Conservation (phyloP, 768 basidiomycete species). For the Trametes cingulata region DNA sequence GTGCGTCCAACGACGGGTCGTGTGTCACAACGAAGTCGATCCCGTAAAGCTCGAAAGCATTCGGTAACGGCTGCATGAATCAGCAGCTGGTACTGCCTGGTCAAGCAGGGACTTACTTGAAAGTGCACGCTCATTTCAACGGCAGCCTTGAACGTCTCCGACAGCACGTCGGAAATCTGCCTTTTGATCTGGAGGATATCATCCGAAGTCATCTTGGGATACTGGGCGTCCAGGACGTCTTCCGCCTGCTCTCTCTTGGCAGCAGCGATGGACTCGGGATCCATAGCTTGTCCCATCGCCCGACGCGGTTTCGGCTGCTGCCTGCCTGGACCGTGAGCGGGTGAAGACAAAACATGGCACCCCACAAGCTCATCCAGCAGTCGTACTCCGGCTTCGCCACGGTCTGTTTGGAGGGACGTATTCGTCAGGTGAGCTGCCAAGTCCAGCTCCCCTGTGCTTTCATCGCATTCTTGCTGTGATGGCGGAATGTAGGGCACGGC, state of each 20-base stretch:
- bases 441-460: constrained; percentile 40
- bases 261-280: constrained; percentile 5
- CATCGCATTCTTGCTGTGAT: constrained; percentile 22
- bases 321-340: not conserved
- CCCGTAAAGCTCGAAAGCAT: constrained; percentile 94
- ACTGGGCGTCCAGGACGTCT: not conserved
- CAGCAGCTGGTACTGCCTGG: not conserved
- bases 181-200: constrained; percentile 55
- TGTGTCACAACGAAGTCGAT: constrained; percentile 85
- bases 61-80: constrained; percentile 66
- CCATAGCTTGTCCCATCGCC: constrained; percentile 18
- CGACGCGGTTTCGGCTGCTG: constrained; percentile 11
- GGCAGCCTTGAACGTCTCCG: constrained; percentile 85
- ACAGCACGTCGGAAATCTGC: constrained; percentile 65
- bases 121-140: constrained; percentile 81
- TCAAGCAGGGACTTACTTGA: constrained; percentile 51
- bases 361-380: constrained; percentile 81
- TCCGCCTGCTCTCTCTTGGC: not conserved
- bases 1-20: constrained; percentile 21
- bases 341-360: constrained; percentile 48
- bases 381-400: constrained; percentile 70
- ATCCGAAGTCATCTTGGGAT: constrained; percentile 31
- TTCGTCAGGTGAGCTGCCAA: constrained; percentile 87
- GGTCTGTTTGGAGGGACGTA: constrained; percentile 76
- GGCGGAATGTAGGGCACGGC: constrained; percentile 61